Evolutionary conservation across 441 rosid species (phyloP).

Genomic region (Pelargonium fulgidum): DNA sequence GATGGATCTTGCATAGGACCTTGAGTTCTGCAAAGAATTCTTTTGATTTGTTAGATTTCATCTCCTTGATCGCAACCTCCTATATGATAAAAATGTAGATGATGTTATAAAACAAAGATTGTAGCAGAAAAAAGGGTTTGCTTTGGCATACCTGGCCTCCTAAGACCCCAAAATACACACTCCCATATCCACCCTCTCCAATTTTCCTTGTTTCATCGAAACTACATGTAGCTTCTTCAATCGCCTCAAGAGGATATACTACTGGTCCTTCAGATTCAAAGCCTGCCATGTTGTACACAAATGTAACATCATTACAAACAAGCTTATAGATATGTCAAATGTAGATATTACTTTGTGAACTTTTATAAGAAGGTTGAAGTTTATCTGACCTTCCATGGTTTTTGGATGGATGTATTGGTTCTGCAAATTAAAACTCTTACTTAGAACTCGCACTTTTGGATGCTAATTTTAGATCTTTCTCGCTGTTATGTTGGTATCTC

Average conservation of each 20-base stretch:
- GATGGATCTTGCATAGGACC: conserved; percentile 58
- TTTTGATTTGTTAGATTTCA: conserved; percentile 56
- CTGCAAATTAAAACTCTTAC: conserved; percentile 30
- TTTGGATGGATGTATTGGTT: conserved; percentile 26
- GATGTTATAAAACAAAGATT: neutral
- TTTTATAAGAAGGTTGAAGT: neutral
- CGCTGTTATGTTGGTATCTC: conserved; percentile 8
- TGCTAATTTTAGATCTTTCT: conserved; percentile 27
- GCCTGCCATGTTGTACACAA: conserved; percentile 28
- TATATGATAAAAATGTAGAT: conserved; percentile 7
- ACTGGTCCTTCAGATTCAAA: conserved; percentile 53
- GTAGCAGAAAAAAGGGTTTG: neutral
- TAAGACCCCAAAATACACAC: conserved; percentile 46
- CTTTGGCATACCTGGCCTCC: conserved; percentile 31
- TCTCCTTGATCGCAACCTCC: conserved; percentile 70
- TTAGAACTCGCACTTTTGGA: conserved; percentile 34
- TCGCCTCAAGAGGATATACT: conserved; percentile 34
- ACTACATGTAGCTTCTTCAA: conserved; percentile 45
- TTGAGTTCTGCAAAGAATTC: conserved; percentile 64
- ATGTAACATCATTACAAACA: conserved; percentile 10
- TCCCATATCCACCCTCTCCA: conserved; percentile 56
- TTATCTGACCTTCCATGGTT: conserved; percentile 38
- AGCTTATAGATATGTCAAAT: no score
- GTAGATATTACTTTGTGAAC: no score
- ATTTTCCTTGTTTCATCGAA: conserved; percentile 46